Conservation (phyloP, 495 filamentous ascomycete species). For the Daldinia concentrica region DNA sequence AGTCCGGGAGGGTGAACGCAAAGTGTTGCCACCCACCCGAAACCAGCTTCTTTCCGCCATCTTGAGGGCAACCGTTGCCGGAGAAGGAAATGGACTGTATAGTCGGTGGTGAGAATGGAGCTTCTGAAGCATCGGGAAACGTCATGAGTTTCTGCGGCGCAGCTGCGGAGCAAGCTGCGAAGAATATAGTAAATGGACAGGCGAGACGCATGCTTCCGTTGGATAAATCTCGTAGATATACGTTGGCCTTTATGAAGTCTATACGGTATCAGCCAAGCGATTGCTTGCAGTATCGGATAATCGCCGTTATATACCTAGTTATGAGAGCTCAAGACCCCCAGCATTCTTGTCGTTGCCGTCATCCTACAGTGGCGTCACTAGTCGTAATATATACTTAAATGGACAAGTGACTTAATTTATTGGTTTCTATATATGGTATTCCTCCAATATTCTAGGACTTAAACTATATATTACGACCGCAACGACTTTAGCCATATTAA, state of each 20-base stretch:
- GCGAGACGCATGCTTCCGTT: constrained; percentile 2
- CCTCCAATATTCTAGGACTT: background rate
- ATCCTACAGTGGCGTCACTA: background rate
- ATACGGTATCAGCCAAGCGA: background rate
- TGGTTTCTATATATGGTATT: background rate
- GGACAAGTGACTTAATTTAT: background rate
- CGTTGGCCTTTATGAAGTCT: background rate
- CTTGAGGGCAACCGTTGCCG: constrained; percentile 55
- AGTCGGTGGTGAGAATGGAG: constrained; percentile 26
- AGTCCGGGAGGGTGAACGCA: constrained; percentile 48
- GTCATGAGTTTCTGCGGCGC: constrained; percentile 8
- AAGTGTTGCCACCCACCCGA: constrained; percentile 40
- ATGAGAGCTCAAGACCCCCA: background rate
- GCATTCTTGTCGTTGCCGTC: background rate
- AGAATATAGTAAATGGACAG: background rate
- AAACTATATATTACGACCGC: constrained; percentile 18
- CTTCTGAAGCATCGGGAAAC: constrained; percentile 10
- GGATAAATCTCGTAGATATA: background rate
- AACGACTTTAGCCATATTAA: constrained; percentile 35
- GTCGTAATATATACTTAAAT: background rate
- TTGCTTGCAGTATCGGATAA: background rate
- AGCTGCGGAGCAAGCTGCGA: constrained; percentile 15
- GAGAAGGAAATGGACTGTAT: constrained; percentile 61
- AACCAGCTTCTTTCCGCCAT: constrained; percentile 36
- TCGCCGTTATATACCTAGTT: background rate